A percentile compares a stretch with the other conserved stretches of the same genome.
Conservation (phyloP, 1,139 yeast genomes). For the Yamadazyma buinensis region DNA sequence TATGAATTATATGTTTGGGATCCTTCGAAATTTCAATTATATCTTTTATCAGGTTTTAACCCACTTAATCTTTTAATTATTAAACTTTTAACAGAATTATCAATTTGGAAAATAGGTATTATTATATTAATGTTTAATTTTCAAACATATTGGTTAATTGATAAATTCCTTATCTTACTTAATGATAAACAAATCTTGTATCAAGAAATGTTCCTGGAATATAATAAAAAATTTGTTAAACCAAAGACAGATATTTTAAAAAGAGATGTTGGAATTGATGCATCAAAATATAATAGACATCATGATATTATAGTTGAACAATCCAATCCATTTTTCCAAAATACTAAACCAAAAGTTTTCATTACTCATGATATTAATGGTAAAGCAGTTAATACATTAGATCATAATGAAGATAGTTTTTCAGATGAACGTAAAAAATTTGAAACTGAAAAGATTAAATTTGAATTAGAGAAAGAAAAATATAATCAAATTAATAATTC, state of each 20-base stretch:
- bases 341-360: conserved; percentile 39
- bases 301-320: conserved; percentile 23
- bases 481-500: conserved; percentile 10
- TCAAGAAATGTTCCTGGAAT: conserved; percentile 62
- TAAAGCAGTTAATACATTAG: conserved; percentile 18
- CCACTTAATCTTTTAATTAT: conserved; percentile 48
- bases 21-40: conserved; percentile 51
- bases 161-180: conserved; percentile 44
- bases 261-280: conserved; percentile 65
- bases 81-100: conserved; percentile 29
- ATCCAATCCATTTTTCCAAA: conserved; percentile 17
- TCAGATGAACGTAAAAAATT: conserved; percentile 12
- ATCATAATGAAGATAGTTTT: conserved; percentile 10
- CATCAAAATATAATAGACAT: conserved; percentile 40
- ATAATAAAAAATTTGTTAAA: conserved; percentile 60
- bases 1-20: conserved; percentile 61
- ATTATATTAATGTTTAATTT: conserved; percentile 37
- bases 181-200: conserved; percentile 60
- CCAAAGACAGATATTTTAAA: conserved; percentile 53
- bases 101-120: conserved; percentile 34
- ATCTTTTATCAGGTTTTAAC: conserved; percentile 50
- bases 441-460: conserved; percentile 13
- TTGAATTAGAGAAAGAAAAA: conserved; percentile 14
- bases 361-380: conserved; percentile 47
- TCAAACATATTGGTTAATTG: conserved; percentile 37